A percentile compares a stretch with the other conserved stretches of the same genome.
Evolutionary conservation across 2,329 filamentous ascomycete genomes (phyloP).

Genomic region (Epicoccum nigrum): DNA sequence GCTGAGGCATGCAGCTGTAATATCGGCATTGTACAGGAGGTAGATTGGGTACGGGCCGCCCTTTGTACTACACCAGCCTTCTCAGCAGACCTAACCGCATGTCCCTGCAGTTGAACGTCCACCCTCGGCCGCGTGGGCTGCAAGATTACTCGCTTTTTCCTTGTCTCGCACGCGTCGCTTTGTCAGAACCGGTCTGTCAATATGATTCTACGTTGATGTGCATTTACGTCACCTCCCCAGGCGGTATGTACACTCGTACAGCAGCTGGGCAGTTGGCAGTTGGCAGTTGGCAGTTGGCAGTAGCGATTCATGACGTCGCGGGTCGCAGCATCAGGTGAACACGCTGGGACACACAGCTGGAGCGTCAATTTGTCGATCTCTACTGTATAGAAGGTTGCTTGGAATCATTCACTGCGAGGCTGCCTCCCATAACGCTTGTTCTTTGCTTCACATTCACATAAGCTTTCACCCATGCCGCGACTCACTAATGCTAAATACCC

Average conservation of each 20-base stretch:
- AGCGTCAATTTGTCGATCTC: background rate
- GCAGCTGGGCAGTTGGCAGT: too few relatives aligned
- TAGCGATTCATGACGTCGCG: slow-evolving; percentile 4
- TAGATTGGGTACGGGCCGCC: background rate
- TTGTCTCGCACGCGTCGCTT: slow-evolving; percentile 11
- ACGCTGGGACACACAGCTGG: slow-evolving; percentile 5
- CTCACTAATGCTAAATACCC: slow-evolving; percentile 10
- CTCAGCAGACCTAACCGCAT: slow-evolving; percentile 19
- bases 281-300: too few relatives aligned
- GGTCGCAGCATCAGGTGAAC: slow-evolving; percentile 8
- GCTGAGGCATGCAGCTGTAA: background rate
- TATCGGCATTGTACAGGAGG: background rate
- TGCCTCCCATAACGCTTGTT: background rate
- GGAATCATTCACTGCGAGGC: background rate
- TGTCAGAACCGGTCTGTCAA: background rate
- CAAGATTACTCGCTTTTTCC: background rate
- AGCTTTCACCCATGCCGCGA: slow-evolving; percentile 12
- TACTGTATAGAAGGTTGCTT: slow-evolving; percentile 2
- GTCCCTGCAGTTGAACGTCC: slow-evolving; percentile 11
- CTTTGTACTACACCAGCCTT: slow-evolving; percentile 17
- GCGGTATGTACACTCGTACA: slow-evolving; percentile 4
- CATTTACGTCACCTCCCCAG: background rate
- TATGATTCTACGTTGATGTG: slow-evolving; percentile 4
- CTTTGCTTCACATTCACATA: too few relatives aligned
- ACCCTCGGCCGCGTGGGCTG: slow-evolving; percentile 15